A percentile compares a stretch with the other conserved stretches of the same genome.
phyloP scores from a whole-genome alignment of 805 yeast genomes.

The Sporopachydermia quercuum region DNA sequence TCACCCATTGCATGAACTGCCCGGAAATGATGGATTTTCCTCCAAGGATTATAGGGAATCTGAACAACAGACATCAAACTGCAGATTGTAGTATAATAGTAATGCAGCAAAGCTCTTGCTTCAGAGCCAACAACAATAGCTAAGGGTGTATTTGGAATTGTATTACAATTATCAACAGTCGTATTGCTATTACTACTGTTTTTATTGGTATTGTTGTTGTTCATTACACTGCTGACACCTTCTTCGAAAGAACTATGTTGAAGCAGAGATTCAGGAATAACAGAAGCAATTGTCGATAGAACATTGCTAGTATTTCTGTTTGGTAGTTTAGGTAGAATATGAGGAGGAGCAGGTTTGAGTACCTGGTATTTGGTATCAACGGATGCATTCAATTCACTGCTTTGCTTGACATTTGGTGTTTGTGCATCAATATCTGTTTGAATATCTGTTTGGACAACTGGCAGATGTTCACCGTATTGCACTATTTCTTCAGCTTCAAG shows the following conservation, averaged over 20 bases:
- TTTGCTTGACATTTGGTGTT: too few species aligned
- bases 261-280: not conserved
- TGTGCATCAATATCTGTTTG: too few species aligned
- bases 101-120: conserved; percentile 54
- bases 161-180: conserved; percentile 7
- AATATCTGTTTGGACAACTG: too few species aligned
- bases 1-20: conserved; percentile 78
- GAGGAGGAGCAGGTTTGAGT: not conserved
- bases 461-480: too few species aligned
- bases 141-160: not conserved
- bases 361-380: not conserved
- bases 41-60: conserved; percentile 74
- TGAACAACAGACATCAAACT: conserved; percentile 64
- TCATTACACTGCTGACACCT: not conserved
- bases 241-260: not conserved
- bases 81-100: conserved; percentile 64
- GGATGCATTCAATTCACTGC: too few species aligned
- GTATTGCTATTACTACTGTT: not conserved
- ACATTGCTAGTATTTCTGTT: not conserved
- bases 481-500: too few species aligned
- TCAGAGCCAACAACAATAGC: conserved; percentile 26
- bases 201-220: not conserved
- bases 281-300: not conserved
- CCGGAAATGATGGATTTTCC: conserved; percentile 69
- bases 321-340: not conserved